phyloP scores from a whole-genome alignment of 495 filamentous ascomycete species.

The Penicillium bialowiezense region DNA sequence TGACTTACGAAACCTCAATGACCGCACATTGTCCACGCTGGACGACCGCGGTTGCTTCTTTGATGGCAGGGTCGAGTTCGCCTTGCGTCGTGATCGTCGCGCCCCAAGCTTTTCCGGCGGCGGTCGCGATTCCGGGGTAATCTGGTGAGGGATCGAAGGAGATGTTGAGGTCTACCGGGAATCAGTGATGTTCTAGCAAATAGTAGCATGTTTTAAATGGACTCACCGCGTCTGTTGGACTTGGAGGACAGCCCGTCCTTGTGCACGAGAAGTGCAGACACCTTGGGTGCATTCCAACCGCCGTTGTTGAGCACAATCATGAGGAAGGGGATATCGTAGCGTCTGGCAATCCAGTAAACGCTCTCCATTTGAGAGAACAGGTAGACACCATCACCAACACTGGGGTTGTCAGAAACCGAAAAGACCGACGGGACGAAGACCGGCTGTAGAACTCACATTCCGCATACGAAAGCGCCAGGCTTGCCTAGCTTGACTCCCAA shows the following conservation, averaged over 20 bases:
- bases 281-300: conserved; percentile 78
- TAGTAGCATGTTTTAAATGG: not conserved
- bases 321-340: conserved; percentile 85
- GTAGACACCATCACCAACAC: conserved; percentile 81
- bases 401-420: conserved; percentile 2
- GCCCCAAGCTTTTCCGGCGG: conserved; percentile 45
- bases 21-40: conserved; percentile 17
- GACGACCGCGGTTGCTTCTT: conserved; percentile 12
- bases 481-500: conserved; percentile 78
- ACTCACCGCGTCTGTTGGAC: conserved; percentile 17
- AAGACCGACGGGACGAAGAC: too few species aligned
- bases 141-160: conserved; percentile 76
- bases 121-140: conserved; percentile 81
- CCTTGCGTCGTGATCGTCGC: conserved; percentile 11
- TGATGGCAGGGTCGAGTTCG: conserved; percentile 12
- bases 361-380: conserved; percentile 79
- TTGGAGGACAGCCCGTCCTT: conserved; percentile 52
- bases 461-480: conserved; percentile 20
- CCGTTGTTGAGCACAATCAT: conserved; percentile 83
- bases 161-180: conserved; percentile 63
- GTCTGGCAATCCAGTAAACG: conserved; percentile 83
- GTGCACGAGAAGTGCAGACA: conserved; percentile 69
- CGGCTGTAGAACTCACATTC: conserved; percentile 12
- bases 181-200: not conserved
- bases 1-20: conserved; percentile 22